Percentiles rank a stretch among this genome's conserved stretches.
Conservation (phyloP, 257 asterid genomes). For the Solanum bulbocastanum region DNA sequence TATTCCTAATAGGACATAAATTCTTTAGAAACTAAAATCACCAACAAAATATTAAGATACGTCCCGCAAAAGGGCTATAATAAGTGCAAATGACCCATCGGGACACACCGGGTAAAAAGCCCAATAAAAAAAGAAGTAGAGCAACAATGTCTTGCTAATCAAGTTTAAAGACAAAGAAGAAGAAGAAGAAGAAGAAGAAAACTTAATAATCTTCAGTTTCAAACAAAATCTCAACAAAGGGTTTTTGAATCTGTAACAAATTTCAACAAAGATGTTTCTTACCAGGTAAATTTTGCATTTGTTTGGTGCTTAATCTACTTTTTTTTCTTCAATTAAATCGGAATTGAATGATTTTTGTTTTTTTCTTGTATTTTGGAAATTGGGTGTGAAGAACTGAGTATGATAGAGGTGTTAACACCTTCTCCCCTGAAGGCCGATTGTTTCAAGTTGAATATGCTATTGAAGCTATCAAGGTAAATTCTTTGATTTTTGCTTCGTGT, state of each 20-base stretch:
- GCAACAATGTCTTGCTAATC: background rate
- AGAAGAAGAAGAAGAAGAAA: background rate
- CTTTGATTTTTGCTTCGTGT: background rate
- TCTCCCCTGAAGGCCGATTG: slow-evolving; percentile 90
- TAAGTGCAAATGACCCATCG: background rate
- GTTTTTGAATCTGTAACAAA: background rate
- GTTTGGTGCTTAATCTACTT: background rate
- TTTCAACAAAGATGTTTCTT: background rate
- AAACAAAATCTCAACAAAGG: background rate
- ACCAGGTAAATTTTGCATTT: background rate
- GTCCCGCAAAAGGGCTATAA: background rate
- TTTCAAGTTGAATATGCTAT: slow-evolving; percentile 91
- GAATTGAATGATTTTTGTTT: background rate
- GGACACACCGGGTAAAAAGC: background rate
- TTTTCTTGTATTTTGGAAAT: background rate
- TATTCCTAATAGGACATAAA: background rate
- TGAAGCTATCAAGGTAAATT: slow-evolving; percentile 74
- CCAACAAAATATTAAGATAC: background rate
- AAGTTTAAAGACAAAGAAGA: background rate
- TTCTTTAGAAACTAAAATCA: too few relatives aligned
- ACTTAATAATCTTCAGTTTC: background rate
- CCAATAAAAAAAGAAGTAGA: background rate
- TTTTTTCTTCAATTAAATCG: background rate
- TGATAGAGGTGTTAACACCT: slow-evolving; percentile 88
- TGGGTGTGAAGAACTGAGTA: slow-evolving; percentile 59